Percentiles rank a stretch among this genome's conserved stretches.
These are phyloP conservation scores for Colletotrichum agaves DNA, from an alignment of 2,329 filamentous ascomycete species.

Conservation along the genomic window DNA sequence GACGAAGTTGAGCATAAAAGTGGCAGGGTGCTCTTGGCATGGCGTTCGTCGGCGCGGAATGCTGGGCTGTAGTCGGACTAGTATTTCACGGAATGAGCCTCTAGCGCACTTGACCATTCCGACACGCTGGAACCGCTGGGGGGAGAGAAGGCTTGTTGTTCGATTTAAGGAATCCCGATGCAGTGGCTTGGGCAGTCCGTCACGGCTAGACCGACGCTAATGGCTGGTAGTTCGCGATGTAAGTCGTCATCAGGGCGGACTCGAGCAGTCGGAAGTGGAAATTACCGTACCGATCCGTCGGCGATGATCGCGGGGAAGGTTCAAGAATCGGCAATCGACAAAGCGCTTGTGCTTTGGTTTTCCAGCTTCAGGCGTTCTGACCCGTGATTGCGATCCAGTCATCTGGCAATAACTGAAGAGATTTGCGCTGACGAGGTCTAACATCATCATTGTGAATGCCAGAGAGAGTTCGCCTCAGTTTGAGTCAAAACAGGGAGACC, in stretches of 20 bases:
- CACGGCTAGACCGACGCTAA: slow-evolving; percentile 9
- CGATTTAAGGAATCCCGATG: slow-evolving; percentile 8
- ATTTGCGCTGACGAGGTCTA: neutral
- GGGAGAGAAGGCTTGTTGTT: neutral
- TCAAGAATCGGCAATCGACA: neutral
- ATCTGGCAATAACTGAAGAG: neutral
- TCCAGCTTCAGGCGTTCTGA: neutral
- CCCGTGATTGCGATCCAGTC: neutral
- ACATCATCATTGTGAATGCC: neutral
- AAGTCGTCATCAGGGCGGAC: slow-evolving; percentile 13
- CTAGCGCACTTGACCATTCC: neutral
- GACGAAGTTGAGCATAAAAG: slow-evolving; percentile 17
- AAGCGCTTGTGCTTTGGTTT: neutral
- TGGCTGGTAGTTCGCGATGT: neutral
- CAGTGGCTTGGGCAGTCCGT: slow-evolving; percentile 2
- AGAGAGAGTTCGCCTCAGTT: no score
- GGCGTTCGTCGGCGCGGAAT: slow-evolving; percentile 10
- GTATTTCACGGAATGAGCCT: neutral
- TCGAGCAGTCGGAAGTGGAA: slow-evolving; percentile 13
- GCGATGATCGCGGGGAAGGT: neutral
- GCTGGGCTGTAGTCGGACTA: neutral
- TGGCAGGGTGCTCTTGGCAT: slow-evolving; percentile 22
- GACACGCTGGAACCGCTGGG: neutral
- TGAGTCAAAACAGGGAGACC: no score
- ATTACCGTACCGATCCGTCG: neutral